phyloP scores from a whole-genome alignment of 805 yeast species.

The Yarrowia yakushimensis region DNA sequence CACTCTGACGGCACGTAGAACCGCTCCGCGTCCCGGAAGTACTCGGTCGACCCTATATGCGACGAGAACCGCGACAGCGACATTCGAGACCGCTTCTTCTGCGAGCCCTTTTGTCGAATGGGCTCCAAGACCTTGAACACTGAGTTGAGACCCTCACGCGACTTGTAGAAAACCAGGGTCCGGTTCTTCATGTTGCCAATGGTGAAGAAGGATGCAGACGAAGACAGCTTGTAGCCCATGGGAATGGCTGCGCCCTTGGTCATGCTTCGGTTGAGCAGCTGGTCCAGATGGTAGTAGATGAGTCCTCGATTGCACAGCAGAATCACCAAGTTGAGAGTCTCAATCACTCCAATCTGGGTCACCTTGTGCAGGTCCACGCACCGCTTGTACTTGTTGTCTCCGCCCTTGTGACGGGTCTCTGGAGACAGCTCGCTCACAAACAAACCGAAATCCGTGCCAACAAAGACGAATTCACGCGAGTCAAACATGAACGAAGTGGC shows the following conservation, averaged over 20 bases:
- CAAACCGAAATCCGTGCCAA: constrained; percentile 31
- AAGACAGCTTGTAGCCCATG: constrained; percentile 48
- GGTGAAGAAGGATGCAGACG: constrained; percentile 46
- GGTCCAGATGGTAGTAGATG: constrained; percentile 60
- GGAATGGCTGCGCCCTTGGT: constrained; percentile 26
- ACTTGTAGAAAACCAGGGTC: constrained; percentile 55
- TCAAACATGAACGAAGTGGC: constrained; percentile 47
- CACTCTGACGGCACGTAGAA: constrained; percentile 56
- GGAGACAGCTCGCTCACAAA: constrained; percentile 26
- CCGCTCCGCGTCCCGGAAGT: constrained; percentile 46
- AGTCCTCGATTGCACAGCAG: constrained; percentile 58
- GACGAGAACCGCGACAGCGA: constrained; percentile 30
- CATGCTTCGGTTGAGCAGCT: constrained; percentile 42
- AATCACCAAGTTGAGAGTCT: constrained; percentile 53
- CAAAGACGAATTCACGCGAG: constrained; percentile 39
- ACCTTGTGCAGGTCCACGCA: constrained; percentile 53
- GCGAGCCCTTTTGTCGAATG: constrained; percentile 40
- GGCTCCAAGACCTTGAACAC: constrained; percentile 63
- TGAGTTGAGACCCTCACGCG: constrained; percentile 47
- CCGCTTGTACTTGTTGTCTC: constrained; percentile 33
- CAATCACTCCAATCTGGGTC: constrained; percentile 58
- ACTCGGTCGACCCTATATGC: constrained; percentile 38
- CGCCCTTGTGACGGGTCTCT: constrained; percentile 35
- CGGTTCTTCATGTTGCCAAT: constrained; percentile 67
- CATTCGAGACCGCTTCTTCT: constrained; percentile 31